Base-by-base conservation (phyloP, 306 rosid genomes). In the Gynostemma pentaphyllum region DNA sequence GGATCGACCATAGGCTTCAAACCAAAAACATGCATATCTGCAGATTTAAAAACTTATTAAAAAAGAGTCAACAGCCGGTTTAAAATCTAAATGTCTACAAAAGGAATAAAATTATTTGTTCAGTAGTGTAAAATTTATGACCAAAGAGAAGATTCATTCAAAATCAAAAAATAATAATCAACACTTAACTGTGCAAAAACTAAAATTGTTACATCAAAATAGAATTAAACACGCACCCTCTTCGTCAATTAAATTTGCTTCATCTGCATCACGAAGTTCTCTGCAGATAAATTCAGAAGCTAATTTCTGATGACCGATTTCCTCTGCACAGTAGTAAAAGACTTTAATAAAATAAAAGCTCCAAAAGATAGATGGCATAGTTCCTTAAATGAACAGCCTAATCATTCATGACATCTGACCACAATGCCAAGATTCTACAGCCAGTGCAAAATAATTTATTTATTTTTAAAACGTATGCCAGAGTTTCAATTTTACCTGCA, bases 211-310 rank as follows among this genome's bases (percentile, higher is more conserved):
- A 10, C 19, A 9, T 10, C 30, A n/a, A 21, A 46, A 7, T 41
- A 16, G 62, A 45, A 69, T 23, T 44, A 56, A 24, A 28, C 53
- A 65, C 61, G 19, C 68, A 88, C 99, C 99, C 84, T 86, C 90
- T 82, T 88, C 96, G 0, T 79, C 83, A 76, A 92, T 84, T 68
- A 82, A 79, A 82, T 86, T 92, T 65, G 95, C 85, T 75, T 88
- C 96, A 68, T 84, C 91, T 46, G 96, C 95, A 70, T 82, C 90
- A 10, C 73, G 80, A 49, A 88, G 72, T 48, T 86, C 88, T 68
- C 75, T 86, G 46, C 73, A 75, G 34, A 82, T 76, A 75, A 79
- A 79, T 45, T 69, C 86, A 70, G 95, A 82, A 52, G 88, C 85
- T 27, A 75, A 73, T 68, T 80, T 92, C 77, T 68, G 85, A 65